phyloP scores from a whole-genome alignment of 495 filamentous ascomycete species.

The Trichoderma virens region DNA sequence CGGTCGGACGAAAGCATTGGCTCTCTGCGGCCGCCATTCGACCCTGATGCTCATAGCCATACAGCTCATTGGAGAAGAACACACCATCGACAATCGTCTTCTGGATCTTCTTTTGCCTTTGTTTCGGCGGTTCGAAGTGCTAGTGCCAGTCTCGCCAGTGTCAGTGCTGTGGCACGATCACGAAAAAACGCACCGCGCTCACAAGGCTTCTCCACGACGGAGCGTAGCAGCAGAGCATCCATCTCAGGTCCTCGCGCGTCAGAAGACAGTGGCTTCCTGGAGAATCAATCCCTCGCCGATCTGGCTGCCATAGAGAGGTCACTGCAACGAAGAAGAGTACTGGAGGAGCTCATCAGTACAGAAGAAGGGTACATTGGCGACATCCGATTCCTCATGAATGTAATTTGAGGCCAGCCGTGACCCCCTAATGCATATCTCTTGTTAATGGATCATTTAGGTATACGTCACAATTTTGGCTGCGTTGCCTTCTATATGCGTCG shows the following conservation, averaged over 20 bases:
- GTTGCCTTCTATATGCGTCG: conserved; percentile 46
- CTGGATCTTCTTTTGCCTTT: conserved; percentile 62
- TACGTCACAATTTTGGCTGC: conserved; percentile 60
- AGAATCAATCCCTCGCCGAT: conserved; percentile 51
- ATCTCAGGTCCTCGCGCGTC: conserved; percentile 52
- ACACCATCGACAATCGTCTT: conserved; percentile 53
- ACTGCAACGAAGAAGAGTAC: conserved; percentile 62
- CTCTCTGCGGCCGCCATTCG: neutral
- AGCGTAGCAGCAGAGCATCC: conserved; percentile 56
- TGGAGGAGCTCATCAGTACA: conserved; percentile 77
- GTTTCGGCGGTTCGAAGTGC: conserved; percentile 71
- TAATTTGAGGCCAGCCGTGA: conserved; percentile 30
- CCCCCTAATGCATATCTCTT: conserved; percentile 13
- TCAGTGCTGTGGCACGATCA: conserved; percentile 56
- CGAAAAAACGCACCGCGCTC: conserved; percentile 42
- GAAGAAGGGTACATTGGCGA: conserved; percentile 88
- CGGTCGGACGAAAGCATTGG: conserved; percentile 13
- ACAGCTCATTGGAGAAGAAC: conserved; percentile 31
- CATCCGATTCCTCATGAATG: conserved; percentile 76
- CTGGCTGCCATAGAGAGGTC: conserved; percentile 63
- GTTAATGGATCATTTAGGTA: conserved; percentile 35
- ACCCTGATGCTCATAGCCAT: conserved; percentile 31
- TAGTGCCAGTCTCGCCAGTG: conserved; percentile 61
- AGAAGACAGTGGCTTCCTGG: conserved; percentile 54
- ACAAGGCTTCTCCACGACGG: conserved; percentile 48